phyloP scores from a whole-genome alignment of 2,329 filamentous ascomycete genomes.

The Aspergillus ochraceus region DNA sequence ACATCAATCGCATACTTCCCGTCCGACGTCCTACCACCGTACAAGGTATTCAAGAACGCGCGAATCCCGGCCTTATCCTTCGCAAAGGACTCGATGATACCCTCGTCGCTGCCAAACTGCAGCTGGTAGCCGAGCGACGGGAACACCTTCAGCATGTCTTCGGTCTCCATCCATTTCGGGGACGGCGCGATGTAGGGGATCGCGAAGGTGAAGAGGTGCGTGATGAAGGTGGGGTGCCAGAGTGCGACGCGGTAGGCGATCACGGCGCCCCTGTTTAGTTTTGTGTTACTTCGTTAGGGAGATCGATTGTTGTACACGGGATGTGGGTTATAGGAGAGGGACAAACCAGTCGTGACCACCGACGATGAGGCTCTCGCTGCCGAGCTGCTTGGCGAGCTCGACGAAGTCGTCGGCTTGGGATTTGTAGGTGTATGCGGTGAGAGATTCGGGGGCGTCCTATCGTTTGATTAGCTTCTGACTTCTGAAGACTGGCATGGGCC shows the following conservation, averaged over 20 bases:
- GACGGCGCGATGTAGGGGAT: conserved; percentile 6
- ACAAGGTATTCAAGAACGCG: conserved; percentile 6
- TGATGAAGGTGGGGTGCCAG: conserved; percentile 3
- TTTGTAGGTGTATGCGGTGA: conserved; percentile 3
- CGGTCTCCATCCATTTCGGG: not conserved
- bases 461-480: not conserved
- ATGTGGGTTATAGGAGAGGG: no score
- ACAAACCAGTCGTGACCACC: conserved; percentile 9
- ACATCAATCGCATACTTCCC: conserved; percentile 7
- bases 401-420: conserved; percentile 6
- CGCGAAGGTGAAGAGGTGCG: conserved; percentile 7
- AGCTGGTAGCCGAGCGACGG: conserved; percentile 4
- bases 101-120: conserved; percentile 7
- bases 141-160: not conserved
- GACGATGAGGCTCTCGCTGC: conserved; percentile 5
- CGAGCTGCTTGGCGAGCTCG: conserved; percentile 5
- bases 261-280: conserved; percentile 1
- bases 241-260: conserved; percentile 6
- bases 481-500: not conserved
- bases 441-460: conserved; percentile 6
- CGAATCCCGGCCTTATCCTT: conserved; percentile 3
- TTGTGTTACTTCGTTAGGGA: not conserved
- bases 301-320: not conserved
- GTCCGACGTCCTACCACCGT: conserved; percentile 4
- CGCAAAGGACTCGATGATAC: conserved; percentile 5